Conservation (phyloP, 371 early-diverging fungal species). For the Mortierella sp. region DNA sequence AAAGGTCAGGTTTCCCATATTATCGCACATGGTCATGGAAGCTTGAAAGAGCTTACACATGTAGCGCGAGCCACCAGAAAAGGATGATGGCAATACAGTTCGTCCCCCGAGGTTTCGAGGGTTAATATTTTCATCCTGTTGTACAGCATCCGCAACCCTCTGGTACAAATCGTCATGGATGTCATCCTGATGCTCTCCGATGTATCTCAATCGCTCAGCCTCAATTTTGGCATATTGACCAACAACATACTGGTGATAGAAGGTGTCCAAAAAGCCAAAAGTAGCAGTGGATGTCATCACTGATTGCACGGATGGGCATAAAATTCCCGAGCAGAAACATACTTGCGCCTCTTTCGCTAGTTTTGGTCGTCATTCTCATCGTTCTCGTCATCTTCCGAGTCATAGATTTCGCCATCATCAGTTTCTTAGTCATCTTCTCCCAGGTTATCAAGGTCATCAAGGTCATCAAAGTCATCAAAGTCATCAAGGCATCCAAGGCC, state of each 20-base stretch:
- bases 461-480: too few species aligned
- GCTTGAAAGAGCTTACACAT: conserved; percentile 12
- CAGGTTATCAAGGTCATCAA: not conserved
- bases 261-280: conserved; percentile 32
- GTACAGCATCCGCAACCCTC: conserved; percentile 9
- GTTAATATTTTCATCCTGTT: not conserved
- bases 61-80: not conserved
- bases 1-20: conserved; percentile 32
- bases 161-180: conserved; percentile 16
- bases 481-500: too few species aligned
- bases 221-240: conserved; percentile 43
- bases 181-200: conserved; percentile 20
- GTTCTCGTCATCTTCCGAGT: not conserved
- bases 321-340: conserved; percentile 19
- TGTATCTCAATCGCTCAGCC: conserved; percentile 18
- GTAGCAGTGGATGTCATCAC: not conserved
- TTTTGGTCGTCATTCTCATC: not conserved
- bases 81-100: conserved; percentile 4
- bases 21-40: conserved; percentile 2
- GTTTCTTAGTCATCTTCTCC: too few species aligned
- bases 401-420: not conserved
- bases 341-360: not conserved
- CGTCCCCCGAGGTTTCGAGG: not conserved
- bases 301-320: conserved; percentile 13
- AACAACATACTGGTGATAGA: conserved; percentile 33